Base-by-base conservation (phyloP, 495 filamentous ascomycete genomes). In the Haplographium delicatum region DNA sequence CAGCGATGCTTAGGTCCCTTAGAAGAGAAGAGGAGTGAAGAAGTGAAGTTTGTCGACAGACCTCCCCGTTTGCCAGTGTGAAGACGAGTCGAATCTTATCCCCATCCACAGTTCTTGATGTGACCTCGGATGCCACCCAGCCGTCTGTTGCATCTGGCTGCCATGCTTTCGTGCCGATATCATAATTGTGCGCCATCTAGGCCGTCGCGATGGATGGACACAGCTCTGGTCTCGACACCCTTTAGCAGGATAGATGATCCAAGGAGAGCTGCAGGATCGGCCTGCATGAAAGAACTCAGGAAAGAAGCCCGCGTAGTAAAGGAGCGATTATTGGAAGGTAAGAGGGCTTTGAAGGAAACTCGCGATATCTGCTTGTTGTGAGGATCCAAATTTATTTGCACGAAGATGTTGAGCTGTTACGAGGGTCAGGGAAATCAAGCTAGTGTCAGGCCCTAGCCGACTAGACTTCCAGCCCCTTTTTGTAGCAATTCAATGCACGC, bases 131-230 rank as follows among this genome's bases (percentile, higher is more conserved):
- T 57, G 90, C 87, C 69, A 97, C 76, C 93, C 93, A 99, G 67
- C 93, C 93, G 69, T 99, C 93, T 41, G 84, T 85, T 57, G 80
- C 69, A 73, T 99, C 93, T 54, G 94, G 89, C 79, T 97, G 91
- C 93, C 93, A 99, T 67, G 89, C 94, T 79, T 87, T 80, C 58
- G 93, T 97, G 57, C 91, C 94, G 60, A 96, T 83, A 81, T 97
- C 93, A 69, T 95, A 99, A 62, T 76, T 89, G 72, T 96, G 88
- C 74, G 90, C 89, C 94, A 97, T 96, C 41, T 48, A 49, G 50
- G 45, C 56, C 26, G 26, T 53, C 56, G 60, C 58, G 57, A 43
- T 59, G 57, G 58, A 44, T 46, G 42, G 38, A 44, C 44, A 23
- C 47, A 22, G 45, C 43, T 47, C 33, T 38, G 30, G 16, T 41